Evolutionary conservation across 805 yeast species (phyloP).

Genomic region (Hanseniaspora thailandica): DNA sequence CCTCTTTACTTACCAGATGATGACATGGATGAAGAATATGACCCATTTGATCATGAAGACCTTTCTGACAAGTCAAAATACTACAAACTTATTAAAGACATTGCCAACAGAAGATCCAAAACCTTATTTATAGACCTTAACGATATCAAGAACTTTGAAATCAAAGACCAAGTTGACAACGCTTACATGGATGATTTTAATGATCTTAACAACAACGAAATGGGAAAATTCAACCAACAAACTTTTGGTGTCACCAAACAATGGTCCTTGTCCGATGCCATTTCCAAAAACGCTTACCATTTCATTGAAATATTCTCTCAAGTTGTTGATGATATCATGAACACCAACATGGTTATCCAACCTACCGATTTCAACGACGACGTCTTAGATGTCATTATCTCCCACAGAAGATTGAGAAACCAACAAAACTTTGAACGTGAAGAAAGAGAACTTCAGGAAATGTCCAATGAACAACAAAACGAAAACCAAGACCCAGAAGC

Average conservation of each 20-base stretch:
- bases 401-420: conserved; percentile 79
- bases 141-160: conserved; percentile 65
- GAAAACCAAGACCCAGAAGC: conserved; percentile 15
- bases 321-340: conserved; percentile 71
- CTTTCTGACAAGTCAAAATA: conserved; percentile 45
- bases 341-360: conserved; percentile 27
- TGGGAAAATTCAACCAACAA: neutral
- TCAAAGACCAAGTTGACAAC: conserved; percentile 29
- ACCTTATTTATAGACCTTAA: conserved; percentile 68
- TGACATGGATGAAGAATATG: conserved; percentile 24
- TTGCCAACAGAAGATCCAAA: conserved; percentile 71
- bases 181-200: conserved; percentile 24
- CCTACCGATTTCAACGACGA: conserved; percentile 81
- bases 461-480: conserved; percentile 21
- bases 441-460: conserved; percentile 23
- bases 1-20: conserved; percentile 15
- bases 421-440: conserved; percentile 17
- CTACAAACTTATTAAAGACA: conserved; percentile 55
- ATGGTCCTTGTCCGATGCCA: conserved; percentile 38
- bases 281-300: conserved; percentile 64
- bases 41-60: conserved; percentile 31
- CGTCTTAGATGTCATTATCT: conserved; percentile 82
- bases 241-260: neutral
- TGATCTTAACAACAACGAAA: conserved; percentile 20
- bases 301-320: conserved; percentile 66